A percentile compares a stretch with the other conserved stretches of the same genome.
Evolutionary conservation across 805 yeast species (phyloP).

Genomic region (Candida silvatica): DNA sequence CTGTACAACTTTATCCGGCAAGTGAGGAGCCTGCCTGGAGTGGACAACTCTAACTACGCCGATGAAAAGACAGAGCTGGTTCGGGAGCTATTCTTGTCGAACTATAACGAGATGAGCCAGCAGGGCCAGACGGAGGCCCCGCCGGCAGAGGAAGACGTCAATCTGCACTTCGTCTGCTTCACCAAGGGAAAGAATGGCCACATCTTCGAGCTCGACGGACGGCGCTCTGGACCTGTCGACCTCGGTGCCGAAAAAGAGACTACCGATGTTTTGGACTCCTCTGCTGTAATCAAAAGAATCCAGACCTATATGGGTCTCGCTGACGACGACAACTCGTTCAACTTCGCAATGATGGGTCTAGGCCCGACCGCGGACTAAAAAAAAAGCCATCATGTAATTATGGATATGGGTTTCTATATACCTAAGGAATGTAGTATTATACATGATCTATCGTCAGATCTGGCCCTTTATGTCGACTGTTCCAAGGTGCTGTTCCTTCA

Average conservation of each 20-base stretch:
- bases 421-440: background rate
- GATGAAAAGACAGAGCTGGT: constrained; percentile 20
- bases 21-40: constrained; percentile 5
- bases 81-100: constrained; percentile 14
- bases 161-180: constrained; percentile 74
- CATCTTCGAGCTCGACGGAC: constrained; percentile 82
- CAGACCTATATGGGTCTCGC: constrained; percentile 59
- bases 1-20: constrained; percentile 14
- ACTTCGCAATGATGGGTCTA: constrained; percentile 73
- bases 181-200: constrained; percentile 45
- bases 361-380: constrained; percentile 42
- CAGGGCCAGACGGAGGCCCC: constrained; percentile 69
- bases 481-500: constrained; percentile 28
- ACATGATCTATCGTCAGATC: constrained; percentile 25
- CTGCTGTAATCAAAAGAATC: constrained; percentile 43
- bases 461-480: constrained; percentile 91
- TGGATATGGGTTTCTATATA: too few species aligned
- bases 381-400: too few species aligned
- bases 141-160: constrained; percentile 40
- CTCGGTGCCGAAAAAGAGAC: constrained; percentile 31
- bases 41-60: constrained; percentile 13
- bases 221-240: constrained; percentile 68
- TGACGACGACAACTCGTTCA: constrained; percentile 47
- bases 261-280: constrained; percentile 45
- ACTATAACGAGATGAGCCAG: constrained; percentile 35